Base-by-base conservation (phyloP, 169 alveolate genomes). In the Cryptosporidium meleagridis region DNA sequence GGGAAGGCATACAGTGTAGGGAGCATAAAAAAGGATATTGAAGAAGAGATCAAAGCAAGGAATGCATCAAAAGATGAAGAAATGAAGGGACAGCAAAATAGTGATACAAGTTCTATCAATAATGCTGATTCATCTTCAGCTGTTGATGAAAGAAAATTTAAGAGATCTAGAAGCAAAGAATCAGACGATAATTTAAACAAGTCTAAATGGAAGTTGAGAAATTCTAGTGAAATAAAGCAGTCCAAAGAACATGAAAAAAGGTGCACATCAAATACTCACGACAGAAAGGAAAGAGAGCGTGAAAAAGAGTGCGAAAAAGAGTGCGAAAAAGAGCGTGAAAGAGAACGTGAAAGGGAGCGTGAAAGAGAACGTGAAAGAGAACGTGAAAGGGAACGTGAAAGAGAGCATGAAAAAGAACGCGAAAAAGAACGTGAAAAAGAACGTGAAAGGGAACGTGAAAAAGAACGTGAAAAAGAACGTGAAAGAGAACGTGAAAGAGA, bases 1-100 rank as follows among this genome's bases (percentile, higher is more conserved):
- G 89, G 89, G 3, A 80, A 62, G 51, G 89, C 89, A 23, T 80
- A 80, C 68, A 37, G 6, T 62, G 89, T 80, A 5, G 70, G 52
- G 1, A 18, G 3, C 9, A 51, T 72, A 48, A 72, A 33, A 21
- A 33, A 52, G 29, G 14, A 6, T 8, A 29, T 72, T n/a, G 69
- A 45, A n/a, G 89, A 80, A 44, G 84, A 41, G 0, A 55, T 21
- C 52, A 67, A 37, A n/a, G 12, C 52, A 29, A 61, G 14, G 73
- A 39, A 33, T 21, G n/a, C 35, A 0, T 37, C 55, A 8, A 3
- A 7, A 67, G 18, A 3, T 39, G 26, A 10, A 16, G 73, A 67
- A 39, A 33, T 16, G 2, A 39, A 21, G 52, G 73, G 3, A 23
- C 26, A 23, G 33, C 52, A 31, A 6, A 65, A 12, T 31, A 26